Conservation (phyloP, 2,329 filamentous ascomycete species). For the Pyricularia grisea region DNA sequence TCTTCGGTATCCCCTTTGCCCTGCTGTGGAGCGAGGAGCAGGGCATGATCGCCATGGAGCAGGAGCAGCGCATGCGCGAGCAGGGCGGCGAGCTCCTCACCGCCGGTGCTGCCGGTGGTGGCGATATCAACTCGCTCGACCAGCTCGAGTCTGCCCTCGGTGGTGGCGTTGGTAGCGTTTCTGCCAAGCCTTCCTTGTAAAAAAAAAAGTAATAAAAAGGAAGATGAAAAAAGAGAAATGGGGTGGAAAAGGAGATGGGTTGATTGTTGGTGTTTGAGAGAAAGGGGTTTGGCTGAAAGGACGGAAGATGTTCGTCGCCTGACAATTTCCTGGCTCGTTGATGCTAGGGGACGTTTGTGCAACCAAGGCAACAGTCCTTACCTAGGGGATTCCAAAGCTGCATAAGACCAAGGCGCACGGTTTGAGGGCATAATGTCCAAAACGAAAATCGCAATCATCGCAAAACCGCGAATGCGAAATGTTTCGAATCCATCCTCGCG, state of each 20-base stretch:
- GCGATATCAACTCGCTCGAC: slow-evolving; percentile 15
- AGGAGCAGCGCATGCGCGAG: slow-evolving; percentile 94
- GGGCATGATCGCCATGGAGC: slow-evolving; percentile 94
- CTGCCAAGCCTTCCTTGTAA: slow-evolving; percentile 40
- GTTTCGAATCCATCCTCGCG: background rate
- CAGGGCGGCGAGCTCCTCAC: slow-evolving; percentile 65
- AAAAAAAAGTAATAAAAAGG: slow-evolving; percentile 6
- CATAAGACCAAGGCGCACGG: background rate
- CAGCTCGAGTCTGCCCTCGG: slow-evolving; percentile 39
- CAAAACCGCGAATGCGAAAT: background rate
- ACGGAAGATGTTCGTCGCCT: background rate
- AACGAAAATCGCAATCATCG: background rate
- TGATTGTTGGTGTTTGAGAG: background rate
- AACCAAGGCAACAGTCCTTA: background rate
- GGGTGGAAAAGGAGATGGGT: background rate
- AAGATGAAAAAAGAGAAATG: background rate
- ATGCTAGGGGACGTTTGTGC: background rate
- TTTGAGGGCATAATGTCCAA: background rate
- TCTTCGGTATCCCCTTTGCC: slow-evolving; percentile 88
- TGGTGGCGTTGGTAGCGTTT: slow-evolving; percentile 29
- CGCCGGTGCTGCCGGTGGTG: slow-evolving; percentile 32
- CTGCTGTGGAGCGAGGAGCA: slow-evolving; percentile 93
- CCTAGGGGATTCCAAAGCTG: background rate
- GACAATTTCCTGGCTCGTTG: background rate
- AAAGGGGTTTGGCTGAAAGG: background rate